Percentiles rank a stretch among this genome's conserved stretches.
Evolutionary conservation across 345 rosid genomes (phyloP).

Genomic region (Eutrema japonicum): DNA sequence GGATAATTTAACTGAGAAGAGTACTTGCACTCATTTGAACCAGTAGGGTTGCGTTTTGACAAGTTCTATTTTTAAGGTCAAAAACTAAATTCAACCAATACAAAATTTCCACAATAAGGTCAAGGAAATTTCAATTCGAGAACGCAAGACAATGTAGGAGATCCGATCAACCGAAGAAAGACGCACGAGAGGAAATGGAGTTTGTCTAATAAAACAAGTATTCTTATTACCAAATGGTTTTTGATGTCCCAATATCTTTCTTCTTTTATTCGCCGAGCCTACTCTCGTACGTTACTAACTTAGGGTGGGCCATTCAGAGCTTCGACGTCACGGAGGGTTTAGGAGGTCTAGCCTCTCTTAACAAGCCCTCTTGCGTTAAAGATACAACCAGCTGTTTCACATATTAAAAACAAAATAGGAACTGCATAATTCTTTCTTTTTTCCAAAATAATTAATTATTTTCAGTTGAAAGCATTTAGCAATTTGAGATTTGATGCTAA

Average conservation of each 20-base stretch:
- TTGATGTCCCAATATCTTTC: not conserved
- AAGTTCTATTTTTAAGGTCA: too few species aligned
- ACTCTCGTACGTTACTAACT: not conserved
- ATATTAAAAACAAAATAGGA: not conserved
- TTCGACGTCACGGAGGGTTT: slow-evolving; percentile 55
- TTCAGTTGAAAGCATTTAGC: not conserved
- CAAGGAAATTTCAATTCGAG: too few species aligned
- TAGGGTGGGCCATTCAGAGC: slow-evolving; percentile 51
- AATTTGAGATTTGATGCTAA: not conserved
- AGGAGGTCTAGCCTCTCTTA: slow-evolving; percentile 54
- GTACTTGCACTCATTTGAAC: too few species aligned
- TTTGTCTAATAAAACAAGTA: not conserved
- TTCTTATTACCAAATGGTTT: slow-evolving; percentile 28
- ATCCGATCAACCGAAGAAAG: too few species aligned
- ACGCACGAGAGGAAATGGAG: not conserved
- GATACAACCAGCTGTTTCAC: slow-evolving; percentile 76
- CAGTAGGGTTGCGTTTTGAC: too few species aligned
- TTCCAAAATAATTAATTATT: not conserved
- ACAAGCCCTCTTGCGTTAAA: slow-evolving; percentile 77
- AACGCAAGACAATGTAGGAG: too few species aligned
- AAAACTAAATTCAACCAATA: too few species aligned
- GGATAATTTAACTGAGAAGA: too few species aligned
- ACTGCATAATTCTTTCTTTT: not conserved
- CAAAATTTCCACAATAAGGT: too few species aligned
- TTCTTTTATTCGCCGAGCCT: not conserved